Conservation (phyloP, 116 monocot species). For the Cymodocea nodosa region DNA sequence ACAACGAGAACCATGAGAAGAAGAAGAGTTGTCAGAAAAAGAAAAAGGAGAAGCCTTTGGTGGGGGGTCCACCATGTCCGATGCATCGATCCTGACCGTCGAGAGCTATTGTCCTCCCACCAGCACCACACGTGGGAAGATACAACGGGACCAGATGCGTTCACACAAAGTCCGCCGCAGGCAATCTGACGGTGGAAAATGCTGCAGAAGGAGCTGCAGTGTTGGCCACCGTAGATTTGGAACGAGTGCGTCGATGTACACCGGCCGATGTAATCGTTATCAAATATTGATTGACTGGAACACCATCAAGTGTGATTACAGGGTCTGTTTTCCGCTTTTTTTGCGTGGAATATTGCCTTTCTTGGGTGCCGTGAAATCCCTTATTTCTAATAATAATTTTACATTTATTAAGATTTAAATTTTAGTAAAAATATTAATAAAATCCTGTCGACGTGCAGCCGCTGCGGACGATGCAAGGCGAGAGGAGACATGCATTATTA, state of each 20-base stretch:
- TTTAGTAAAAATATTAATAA: too few relatives aligned
- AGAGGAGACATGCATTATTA: conserved; percentile 1
- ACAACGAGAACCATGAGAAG: background rate
- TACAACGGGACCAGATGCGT: background rate
- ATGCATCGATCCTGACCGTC: too few relatives aligned
- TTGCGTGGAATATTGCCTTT: background rate
- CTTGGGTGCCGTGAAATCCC: background rate
- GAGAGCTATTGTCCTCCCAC: background rate
- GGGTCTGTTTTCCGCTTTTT: background rate
- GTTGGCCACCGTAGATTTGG: too few relatives aligned
- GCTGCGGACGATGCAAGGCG: background rate
- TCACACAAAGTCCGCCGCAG: background rate
- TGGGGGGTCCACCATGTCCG: background rate
- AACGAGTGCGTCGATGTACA: too few relatives aligned
- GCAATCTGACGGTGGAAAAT: too few relatives aligned
- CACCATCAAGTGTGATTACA: too few relatives aligned
- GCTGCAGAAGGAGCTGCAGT: too few relatives aligned
- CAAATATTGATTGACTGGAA: too few relatives aligned
- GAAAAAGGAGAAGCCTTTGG: background rate
- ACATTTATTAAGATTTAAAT: too few relatives aligned
- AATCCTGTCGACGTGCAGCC: too few relatives aligned
- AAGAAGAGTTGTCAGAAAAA: background rate
- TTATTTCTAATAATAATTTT: too few relatives aligned
- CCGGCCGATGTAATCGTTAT: too few relatives aligned
- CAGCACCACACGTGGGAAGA: background rate